phyloP scores from a whole-genome alignment of 305 asterid genomes.

The Solanum hybrid region DNA sequence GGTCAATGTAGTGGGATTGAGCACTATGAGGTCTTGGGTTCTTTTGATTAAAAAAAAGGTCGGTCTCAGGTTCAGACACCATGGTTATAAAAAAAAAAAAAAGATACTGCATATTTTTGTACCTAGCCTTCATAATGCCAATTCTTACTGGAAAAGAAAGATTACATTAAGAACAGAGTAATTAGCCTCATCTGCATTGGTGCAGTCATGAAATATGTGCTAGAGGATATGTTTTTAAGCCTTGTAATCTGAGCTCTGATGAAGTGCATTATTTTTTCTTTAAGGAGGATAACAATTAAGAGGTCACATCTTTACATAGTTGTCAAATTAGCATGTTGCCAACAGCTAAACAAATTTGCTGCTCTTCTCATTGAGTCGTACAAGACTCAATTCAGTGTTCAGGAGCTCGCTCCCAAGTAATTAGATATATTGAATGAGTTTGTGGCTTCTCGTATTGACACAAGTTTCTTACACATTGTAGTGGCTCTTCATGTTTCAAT shows the following conservation, averaged over 20 bases:
- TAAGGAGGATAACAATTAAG: neutral
- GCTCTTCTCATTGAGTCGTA: neutral
- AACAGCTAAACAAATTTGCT: neutral
- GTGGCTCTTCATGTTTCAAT: constrained; percentile 37
- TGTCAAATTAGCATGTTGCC: neutral
- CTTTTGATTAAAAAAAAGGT: neutral
- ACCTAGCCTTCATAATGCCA: neutral
- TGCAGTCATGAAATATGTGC: neutral
- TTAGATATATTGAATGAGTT: neutral
- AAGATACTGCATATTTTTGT: neutral
- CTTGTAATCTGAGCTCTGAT: neutral
- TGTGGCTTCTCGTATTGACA: neutral
- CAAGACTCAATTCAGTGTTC: neutral
- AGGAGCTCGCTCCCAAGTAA: neutral
- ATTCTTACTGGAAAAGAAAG: neutral
- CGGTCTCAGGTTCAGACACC: neutral
- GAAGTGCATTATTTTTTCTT: neutral
- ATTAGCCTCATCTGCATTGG: neutral
- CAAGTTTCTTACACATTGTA: constrained; percentile 12
- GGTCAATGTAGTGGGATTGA: neutral
- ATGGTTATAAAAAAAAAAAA: neutral
- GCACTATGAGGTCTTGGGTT: neutral
- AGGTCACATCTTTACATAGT: neutral
- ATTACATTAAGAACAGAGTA: neutral
- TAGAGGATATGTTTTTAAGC: neutral